These are phyloP conservation scores for Penicillium simplicissimum DNA, from an alignment of 495 filamentous ascomycete species.

Conservation along the genomic window DNA sequence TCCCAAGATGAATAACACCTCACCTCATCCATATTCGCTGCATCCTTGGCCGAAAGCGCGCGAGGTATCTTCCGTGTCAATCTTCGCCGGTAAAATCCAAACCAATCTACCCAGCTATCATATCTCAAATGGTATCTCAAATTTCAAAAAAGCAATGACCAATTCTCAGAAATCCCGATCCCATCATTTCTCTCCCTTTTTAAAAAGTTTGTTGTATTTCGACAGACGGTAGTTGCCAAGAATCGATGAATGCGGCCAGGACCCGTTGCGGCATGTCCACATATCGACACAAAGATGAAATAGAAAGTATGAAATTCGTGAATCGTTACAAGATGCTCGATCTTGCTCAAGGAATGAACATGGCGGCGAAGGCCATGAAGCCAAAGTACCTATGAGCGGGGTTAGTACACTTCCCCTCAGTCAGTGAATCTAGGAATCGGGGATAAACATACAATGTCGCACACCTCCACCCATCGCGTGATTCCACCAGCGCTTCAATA, in stretches of 20 bases:
- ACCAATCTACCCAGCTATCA: constrained; percentile 5
- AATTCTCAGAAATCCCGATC: constrained; percentile 8
- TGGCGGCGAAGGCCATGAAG: constrained; percentile 43
- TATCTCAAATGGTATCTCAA: background rate
- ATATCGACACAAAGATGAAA: background rate
- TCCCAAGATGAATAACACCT: background rate
- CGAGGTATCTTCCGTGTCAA: background rate
- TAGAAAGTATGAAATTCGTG: constrained; percentile 12
- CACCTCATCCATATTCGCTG: background rate
- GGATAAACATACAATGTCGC: constrained; percentile 37
- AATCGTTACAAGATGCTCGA: constrained; percentile 7
- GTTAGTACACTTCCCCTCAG: constrained; percentile 5
- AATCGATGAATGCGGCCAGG: background rate
- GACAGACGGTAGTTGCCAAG: too few species aligned
- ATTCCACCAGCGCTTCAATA: constrained; percentile 38
- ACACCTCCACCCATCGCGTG: constrained; percentile 45
- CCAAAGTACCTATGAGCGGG: constrained; percentile 39
- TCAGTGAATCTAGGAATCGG: background rate
- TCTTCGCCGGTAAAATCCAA: background rate
- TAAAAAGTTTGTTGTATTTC: too few species aligned
- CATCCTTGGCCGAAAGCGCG: background rate
- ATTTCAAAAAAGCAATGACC: background rate
- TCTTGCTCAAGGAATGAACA: constrained; percentile 38
- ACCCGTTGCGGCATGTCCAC: background rate
- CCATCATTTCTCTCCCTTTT: constrained; percentile 4